Conservation (phyloP, 2,329 filamentous ascomycete genomes). For the Emmonsiellopsis sp. region DNA sequence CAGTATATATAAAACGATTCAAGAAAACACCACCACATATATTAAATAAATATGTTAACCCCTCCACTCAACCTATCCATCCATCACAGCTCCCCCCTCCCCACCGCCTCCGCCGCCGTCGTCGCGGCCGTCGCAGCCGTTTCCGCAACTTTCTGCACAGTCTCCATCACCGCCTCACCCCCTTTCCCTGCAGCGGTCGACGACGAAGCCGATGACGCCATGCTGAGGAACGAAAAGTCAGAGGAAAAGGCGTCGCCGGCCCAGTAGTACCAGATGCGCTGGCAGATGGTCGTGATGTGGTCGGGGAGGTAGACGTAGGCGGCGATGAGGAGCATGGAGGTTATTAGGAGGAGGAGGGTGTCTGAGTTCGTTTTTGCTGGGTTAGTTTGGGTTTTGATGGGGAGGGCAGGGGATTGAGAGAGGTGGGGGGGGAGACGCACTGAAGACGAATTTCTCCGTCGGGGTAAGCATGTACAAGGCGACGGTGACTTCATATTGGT, state of each 20-base stretch:
- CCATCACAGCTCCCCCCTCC: constrained; percentile 22
- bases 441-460: constrained; percentile 94
- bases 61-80: neutral
- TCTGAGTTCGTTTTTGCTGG: constrained; percentile 44
- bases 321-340: constrained; percentile 77
- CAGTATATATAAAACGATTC: neutral
- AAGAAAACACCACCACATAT: neutral
- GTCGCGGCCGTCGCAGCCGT: constrained; percentile 20
- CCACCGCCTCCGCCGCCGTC: constrained; percentile 8
- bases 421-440: constrained; percentile 46
- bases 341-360: constrained; percentile 82
- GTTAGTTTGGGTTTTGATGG: neutral
- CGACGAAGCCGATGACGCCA: constrained; percentile 20
- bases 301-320: constrained; percentile 87
- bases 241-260: constrained; percentile 56
- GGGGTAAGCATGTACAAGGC: constrained; percentile 95
- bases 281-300: constrained; percentile 72
- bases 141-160: constrained; percentile 37
- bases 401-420: neutral
- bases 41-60: neutral
- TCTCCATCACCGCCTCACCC: constrained; percentile 40
- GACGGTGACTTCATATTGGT: constrained; percentile 97
- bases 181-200: constrained; percentile 15
- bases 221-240: constrained; percentile 1
- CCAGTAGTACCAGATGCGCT: constrained; percentile 90